Evolutionary conservation across 163 green algal species (phyloP), one percentile per base, ranked within the genome.

Genomic region (Prototheca stagnorum): DNA sequence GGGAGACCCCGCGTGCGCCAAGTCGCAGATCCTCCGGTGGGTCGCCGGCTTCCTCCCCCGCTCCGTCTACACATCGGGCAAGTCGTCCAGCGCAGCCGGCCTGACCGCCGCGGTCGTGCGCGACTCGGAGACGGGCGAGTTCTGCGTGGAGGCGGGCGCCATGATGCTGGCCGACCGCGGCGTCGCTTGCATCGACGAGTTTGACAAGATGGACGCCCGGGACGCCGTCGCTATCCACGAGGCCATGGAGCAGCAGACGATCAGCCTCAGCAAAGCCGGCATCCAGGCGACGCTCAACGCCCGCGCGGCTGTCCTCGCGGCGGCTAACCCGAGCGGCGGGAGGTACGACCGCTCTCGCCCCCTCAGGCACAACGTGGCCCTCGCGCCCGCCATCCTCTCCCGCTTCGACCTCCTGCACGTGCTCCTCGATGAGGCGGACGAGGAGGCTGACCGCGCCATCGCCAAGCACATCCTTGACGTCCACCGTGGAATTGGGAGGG

Each of bases 121-220:
- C 67, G 89, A 98, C 49, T 57, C 75, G 6, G 89, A 98, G 59
- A 93, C 73, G 44, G 76, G 77, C 40, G 89, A 97, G 66, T 97
- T 94, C 59, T 88, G 79, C 24, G 96, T 98, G 58, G 88, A 98
- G 68, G 89, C 89, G 16, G 89, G 89, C 16, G 89, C 88, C 8
- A 76, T 98, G 17, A 97, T 98, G 90, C 82, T 98, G 49, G 87
- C 90, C 9, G 87, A 98, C 69, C 96, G 96, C 57, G 89, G 89
- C 56, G 92, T 98, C 64, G 96, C 87, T 80, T 98, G 90, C 77
- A 98, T 98, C 54, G 90, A 98, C 57, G 89, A 98, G 59, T 98
- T 98, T 66, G 89, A 98, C 70, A 98, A 98, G 74, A 98, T 98
- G 90, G 90, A 98, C 49, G 57, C 86, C 4, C 93, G 91, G 59